Evolutionary conservation across 306 rosid genomes (phyloP), one percentile per base, ranked within the genome.

Genomic region (Ormosia emarginata): DNA sequence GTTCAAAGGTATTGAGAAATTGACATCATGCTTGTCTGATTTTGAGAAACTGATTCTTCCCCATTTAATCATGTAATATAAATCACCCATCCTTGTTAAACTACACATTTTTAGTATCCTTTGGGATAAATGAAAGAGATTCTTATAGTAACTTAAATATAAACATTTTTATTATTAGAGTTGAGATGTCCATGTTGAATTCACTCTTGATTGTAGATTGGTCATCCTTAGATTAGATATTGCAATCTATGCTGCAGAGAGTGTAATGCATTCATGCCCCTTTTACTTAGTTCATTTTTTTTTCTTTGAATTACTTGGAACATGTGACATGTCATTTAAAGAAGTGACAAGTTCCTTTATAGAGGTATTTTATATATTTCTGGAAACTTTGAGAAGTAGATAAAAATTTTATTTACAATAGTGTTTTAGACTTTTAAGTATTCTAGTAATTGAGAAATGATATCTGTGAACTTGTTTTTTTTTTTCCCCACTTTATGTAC

Each of bases 31-130:
- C 24, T 78, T 49, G 50, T 78, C 62, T 77, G 75, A 77, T 72
- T 41, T 34, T 61, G 67, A 76, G 73, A 61, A 76, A 82, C 17
- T 59, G 24, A 61, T 71, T 82, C 71, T 78, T 59, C 65, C 37
- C 61, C 53, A 32, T 67, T 82, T 39, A 53, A 34, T 73, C 13
- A 7, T 82, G 86, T 82, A 75, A 82, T 67, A 71, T 86, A 57
- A 74, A 80, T 79, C 8, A 2, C 18, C 41, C 49, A 24, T 62
- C 74, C 30, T 67, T 10, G 39, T 68, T 40, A 53, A 68, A 47
- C 46, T 34, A 30, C 68, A 79, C 49, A 15, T 78, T 85, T 59
- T 77, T 55, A 24, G 24, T 49, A 52, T 61, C 17, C 53, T 29
- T 15, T 30, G 81, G 77, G 81, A 63, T 36, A 57, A 79, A 34